Evolutionary conservation across 148 eudicot genomes (phyloP).

Genomic region (Rhododendron mucronatum): DNA sequence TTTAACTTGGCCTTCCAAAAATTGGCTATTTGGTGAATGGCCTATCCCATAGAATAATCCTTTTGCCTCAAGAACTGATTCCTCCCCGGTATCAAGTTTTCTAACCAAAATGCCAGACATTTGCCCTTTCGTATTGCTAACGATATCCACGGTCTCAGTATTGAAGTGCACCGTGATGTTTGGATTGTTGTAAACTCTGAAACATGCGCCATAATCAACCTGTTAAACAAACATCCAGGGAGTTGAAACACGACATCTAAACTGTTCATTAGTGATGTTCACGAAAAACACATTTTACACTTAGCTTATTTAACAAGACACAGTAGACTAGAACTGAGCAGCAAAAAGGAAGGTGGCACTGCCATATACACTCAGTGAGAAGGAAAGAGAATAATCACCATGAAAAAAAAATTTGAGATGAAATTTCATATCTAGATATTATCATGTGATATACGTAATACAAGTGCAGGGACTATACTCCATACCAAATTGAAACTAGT

Average conservation of each 20-base stretch:
- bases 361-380: neutral
- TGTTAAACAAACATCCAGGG: slow-evolving; percentile 98
- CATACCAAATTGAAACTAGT: neutral
- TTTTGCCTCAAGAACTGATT: slow-evolving; percentile 79
- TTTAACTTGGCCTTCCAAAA: slow-evolving; percentile 81
- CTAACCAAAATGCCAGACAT: slow-evolving; percentile 81
- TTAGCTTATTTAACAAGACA: neutral
- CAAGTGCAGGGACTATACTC: neutral
- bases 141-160: slow-evolving; percentile 87
- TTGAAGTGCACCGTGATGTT: slow-evolving; percentile 98
- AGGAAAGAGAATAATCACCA: neutral
- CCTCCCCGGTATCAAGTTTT: slow-evolving; percentile 67
- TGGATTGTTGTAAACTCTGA: slow-evolving; percentile 98
- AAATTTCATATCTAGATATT: neutral
- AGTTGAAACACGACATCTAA: slow-evolving; percentile 69
- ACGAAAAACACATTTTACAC: neutral
- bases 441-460: neutral
- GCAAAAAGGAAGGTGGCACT: neutral
- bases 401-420: neutral
- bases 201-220: slow-evolving; percentile 99
- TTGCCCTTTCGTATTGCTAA: slow-evolving; percentile 85
- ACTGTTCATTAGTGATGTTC: slow-evolving; percentile 30
- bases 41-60: slow-evolving; percentile 98
- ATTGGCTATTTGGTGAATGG: slow-evolving; percentile 92
- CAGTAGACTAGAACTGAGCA: neutral